Conservation (phyloP, 345 rosid species). For the Melastoma malabathricum region DNA sequence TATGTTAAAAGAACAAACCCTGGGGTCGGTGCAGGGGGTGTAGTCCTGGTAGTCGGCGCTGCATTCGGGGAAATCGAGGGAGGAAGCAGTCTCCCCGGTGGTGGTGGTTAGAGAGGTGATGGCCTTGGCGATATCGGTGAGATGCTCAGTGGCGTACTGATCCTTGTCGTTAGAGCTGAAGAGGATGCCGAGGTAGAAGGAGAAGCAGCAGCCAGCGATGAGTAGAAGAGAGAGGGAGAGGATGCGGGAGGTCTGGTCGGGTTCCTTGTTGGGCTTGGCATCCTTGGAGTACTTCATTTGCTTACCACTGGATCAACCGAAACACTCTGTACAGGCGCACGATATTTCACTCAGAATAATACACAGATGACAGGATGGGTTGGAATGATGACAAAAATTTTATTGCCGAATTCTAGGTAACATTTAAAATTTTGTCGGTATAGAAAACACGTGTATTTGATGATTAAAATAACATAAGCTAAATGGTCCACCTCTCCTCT, state of each 20-base stretch:
- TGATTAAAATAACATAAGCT: too few relatives aligned
- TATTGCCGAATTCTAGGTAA: too few relatives aligned
- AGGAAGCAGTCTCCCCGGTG: slow-evolving; percentile 13
- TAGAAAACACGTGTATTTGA: too few relatives aligned
- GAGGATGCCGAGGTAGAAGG: slow-evolving; percentile 85
- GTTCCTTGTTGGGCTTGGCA: slow-evolving; percentile 41
- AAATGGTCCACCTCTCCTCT: too few relatives aligned
- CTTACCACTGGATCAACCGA: background rate
- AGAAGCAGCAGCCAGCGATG: slow-evolving; percentile 55
- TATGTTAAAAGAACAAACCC: slow-evolving; percentile 20
- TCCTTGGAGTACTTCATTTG: slow-evolving; percentile 68
- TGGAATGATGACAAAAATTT: too few relatives aligned
- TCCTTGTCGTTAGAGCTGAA: slow-evolving; percentile 43
- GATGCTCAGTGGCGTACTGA: background rate
- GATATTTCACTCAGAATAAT: too few relatives aligned
- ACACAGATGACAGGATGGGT: too few relatives aligned
- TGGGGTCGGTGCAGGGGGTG: slow-evolving; percentile 99
- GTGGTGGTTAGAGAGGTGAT: slow-evolving; percentile 3
- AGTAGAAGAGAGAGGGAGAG: slow-evolving; percentile 38
- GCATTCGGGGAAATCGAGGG: slow-evolving; percentile 66
- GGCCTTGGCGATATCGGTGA: slow-evolving; percentile 23
- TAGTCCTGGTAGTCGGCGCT: slow-evolving; percentile 74
- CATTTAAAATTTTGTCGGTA: too few relatives aligned
- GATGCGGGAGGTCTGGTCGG: slow-evolving; percentile 34
- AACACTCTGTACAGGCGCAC: too few relatives aligned